Conservation (phyloP, 257 asterid genomes). For the Nicotiana benthamiana region DNA sequence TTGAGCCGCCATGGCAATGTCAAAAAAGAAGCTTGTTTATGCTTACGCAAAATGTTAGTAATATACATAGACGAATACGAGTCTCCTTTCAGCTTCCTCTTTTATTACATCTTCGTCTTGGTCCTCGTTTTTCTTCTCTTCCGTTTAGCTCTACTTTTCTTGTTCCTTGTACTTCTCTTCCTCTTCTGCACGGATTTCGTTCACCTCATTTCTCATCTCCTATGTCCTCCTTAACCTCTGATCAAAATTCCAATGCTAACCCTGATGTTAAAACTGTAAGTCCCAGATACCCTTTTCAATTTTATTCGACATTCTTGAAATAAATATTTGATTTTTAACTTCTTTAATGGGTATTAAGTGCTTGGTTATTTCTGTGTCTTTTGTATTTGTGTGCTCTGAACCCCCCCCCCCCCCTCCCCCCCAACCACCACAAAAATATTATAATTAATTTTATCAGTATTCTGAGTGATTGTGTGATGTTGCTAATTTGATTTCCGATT, state of each 20-base stretch:
- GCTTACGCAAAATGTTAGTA: neutral
- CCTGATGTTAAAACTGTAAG: constrained; percentile 49
- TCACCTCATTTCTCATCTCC: constrained; percentile 15
- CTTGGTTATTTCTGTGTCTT: too few relatives aligned
- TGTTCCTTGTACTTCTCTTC: constrained; percentile 25
- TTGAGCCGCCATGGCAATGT: constrained; percentile 1
- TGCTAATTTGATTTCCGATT: neutral
- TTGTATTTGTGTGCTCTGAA: too few relatives aligned
- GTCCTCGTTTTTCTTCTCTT: constrained; percentile 14
- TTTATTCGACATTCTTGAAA: neutral
- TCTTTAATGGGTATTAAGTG: neutral
- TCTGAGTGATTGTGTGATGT: too few relatives aligned
- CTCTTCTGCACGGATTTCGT: constrained; percentile 24
- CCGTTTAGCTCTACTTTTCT: constrained; percentile 16
- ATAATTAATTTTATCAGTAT: too few relatives aligned
- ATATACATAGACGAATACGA: neutral
- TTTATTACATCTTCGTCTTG: constrained; percentile 10
- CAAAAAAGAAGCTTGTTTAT: neutral
- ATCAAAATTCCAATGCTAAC: constrained; percentile 3
- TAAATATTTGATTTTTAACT: neutral
- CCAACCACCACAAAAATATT: too few relatives aligned
- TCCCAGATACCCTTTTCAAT: neutral
- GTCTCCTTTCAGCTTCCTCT: constrained; percentile 12
- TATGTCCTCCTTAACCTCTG: constrained; percentile 22
- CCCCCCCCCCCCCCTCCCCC: too few relatives aligned